Evolutionary conservation across 805 yeast species (phyloP), one percentile per base, ranked within the genome.

Genomic region (Saccharomycopsis sp.): DNA sequence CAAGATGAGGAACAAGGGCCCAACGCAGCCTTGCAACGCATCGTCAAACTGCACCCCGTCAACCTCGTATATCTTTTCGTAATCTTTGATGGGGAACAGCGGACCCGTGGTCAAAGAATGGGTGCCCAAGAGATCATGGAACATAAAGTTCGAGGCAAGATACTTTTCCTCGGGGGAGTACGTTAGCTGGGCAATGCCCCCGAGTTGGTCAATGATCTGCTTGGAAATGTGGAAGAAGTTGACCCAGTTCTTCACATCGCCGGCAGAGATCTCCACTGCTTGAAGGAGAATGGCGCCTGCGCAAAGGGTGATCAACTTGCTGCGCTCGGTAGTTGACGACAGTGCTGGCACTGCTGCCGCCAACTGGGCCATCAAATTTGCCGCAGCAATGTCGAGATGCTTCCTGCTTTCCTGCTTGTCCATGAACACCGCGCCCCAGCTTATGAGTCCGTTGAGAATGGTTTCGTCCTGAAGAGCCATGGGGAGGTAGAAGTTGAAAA

Each of bases 251-350:
- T 37, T 31, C 17, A 43, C 44, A 41, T 43, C 48, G 3, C 48
- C 48, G 13, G 44, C 27, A 20, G 38, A 43, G n/a, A 43, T 43
- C 27, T 43, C 44, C 4, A 40, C 41, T 10, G 41, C 43, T 17
- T 34, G 44, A 6, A 35, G 25, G 5, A 40, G 18, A 19, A 36
- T 39, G 6, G 44, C 35, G 18, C 44, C 39, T n/a, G 39, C 38
- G 16, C 39, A 30, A 2, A 15, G 10, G n/a, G 36, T n/a, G 9
- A 40, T 23, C 15, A 40, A 26, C 5, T 37, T 29, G 20, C 22
- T 16, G 4, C 36, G 25, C n/a, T 12, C 8, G 12, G 30, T 12
- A n/a, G n/a, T n/a, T n/a, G n/a, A n/a, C 16, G 7, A 9, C 8
- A 25, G 8, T 4, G 4, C 12, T 5, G 12, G 9, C 17, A n/a